A percentile compares a stretch with the other conserved stretches of the same genome.
These are phyloP conservation scores for Acanthamoeba sp. DNA, from an alignment of 208 protist genomes.

Conservation along the genomic window DNA sequence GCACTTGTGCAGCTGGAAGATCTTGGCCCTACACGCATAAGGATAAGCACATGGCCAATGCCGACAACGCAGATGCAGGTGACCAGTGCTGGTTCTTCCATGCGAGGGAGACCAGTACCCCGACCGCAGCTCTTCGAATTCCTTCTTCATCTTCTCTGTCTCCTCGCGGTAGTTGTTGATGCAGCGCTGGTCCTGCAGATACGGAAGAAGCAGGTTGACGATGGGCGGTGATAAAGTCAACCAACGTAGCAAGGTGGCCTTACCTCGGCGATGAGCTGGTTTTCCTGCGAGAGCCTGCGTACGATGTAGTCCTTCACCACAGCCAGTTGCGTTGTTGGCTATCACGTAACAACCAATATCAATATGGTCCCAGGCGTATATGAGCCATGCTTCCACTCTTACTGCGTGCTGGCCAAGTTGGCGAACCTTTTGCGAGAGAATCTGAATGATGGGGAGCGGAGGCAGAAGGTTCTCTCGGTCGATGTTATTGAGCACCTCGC, in stretches of 20 bases:
- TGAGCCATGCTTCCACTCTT: too few relatives aligned
- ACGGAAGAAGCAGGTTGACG: not conserved
- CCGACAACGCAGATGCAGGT: not conserved
- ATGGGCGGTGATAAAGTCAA: not conserved
- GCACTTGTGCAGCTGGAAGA: constrained; percentile 94
- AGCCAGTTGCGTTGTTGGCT: constrained; percentile 87
- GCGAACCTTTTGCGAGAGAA: constrained; percentile 86
- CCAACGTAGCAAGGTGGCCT: not conserved
- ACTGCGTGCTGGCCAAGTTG: not conserved
- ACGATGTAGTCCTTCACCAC: constrained; percentile 94
- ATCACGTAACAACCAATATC: constrained; percentile 5
- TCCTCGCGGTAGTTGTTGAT: constrained; percentile 89
- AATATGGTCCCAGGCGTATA: not conserved
- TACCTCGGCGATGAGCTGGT: constrained; percentile 83
- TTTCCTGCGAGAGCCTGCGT: constrained; percentile 86
- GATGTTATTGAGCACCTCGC: constrained; percentile 90
- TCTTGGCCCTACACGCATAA: constrained; percentile 87
- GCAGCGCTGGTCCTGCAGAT: constrained; percentile 78
- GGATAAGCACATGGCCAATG: too few relatives aligned
- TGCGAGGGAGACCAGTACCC: not conserved
- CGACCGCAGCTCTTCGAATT: constrained; percentile 90
- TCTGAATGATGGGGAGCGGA: constrained; percentile 94
- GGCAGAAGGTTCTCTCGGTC: constrained; percentile 93
- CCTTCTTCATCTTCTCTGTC: constrained; percentile 88
- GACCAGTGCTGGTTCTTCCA: not conserved